Percentiles rank a stretch among this genome's conserved stretches.
Conservation (phyloP, 2,329 filamentous ascomycete genomes). For the Scedosporium minutisporum region DNA sequence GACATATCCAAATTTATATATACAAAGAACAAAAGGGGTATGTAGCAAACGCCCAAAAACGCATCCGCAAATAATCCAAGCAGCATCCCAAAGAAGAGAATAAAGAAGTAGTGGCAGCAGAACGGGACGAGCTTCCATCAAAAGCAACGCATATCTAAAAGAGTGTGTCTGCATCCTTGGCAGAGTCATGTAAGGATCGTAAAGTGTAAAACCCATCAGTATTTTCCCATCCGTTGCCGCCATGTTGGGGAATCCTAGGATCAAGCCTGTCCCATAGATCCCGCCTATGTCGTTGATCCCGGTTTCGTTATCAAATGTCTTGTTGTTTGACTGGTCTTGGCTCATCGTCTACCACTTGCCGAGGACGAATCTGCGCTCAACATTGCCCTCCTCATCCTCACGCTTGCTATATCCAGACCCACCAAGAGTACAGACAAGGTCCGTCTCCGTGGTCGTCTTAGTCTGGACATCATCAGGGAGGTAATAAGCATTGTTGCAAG, state of each 20-base stretch:
- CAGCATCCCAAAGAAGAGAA: too few relatives aligned
- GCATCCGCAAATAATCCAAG: too few relatives aligned
- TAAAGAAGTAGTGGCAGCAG: background rate
- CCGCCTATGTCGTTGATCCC: too few relatives aligned
- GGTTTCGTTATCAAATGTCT: too few relatives aligned
- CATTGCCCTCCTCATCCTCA: conserved; percentile 10
- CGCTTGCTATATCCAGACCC: conserved; percentile 1
- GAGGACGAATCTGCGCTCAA: conserved; percentile 23
- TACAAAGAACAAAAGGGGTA: background rate
- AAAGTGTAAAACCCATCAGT: background rate
- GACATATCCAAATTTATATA: background rate
- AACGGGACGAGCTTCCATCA: background rate
- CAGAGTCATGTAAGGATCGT: background rate
- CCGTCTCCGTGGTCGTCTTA: conserved; percentile 35
- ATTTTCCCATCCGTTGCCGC: background rate
- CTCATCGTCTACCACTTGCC: conserved; percentile 18
- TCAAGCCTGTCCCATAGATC: background rate
- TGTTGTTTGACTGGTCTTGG: background rate
- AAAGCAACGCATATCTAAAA: background rate
- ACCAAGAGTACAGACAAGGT: conserved; percentile 44
- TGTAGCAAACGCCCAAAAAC: background rate
- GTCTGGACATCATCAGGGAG: conserved; percentile 45
- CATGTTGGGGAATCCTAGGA: background rate
- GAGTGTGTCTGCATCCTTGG: background rate
- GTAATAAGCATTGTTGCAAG: conserved; percentile 46